Evolutionary conservation across 1,284 basidiomycete species (phyloP).

Genomic region (Ganoderma sinense): DNA sequence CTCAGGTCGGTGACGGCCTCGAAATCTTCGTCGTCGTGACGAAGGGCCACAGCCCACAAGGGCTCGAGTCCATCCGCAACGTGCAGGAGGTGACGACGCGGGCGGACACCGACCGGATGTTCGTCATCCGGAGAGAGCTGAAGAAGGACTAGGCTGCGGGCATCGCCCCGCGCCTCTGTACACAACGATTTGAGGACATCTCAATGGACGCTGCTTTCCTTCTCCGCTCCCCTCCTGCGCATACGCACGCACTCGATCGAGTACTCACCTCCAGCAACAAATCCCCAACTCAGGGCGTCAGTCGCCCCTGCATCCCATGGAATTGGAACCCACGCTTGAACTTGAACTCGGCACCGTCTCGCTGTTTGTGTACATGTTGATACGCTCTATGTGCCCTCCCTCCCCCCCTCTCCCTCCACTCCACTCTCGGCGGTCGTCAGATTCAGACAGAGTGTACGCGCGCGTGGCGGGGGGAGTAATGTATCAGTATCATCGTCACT

Average conservation of each 20-base stretch:
- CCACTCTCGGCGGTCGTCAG: slow-evolving; percentile 9
- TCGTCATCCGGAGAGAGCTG: slow-evolving; percentile 74
- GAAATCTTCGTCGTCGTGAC: slow-evolving; percentile 90
- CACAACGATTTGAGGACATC: slow-evolving; percentile 2
- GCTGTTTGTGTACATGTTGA: slow-evolving; percentile 6
- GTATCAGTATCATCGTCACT: slow-evolving; percentile 28
- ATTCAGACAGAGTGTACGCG: slow-evolving; percentile 15
- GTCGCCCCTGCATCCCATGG: background rate
- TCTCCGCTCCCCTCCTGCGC: background rate
- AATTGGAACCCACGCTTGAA: background rate
- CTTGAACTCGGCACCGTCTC: background rate
- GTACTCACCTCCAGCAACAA: background rate
- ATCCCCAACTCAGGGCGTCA: background rate
- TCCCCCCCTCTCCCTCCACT: slow-evolving; percentile 8
- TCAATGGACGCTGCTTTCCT: slow-evolving; percentile 11
- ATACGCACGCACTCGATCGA: background rate
- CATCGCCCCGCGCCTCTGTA: slow-evolving; percentile 1
- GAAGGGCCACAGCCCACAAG: slow-evolving; percentile 68
- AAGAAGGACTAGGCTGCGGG: slow-evolving; percentile 65
- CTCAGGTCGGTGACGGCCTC: slow-evolving; percentile 89
- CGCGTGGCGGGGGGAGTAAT: slow-evolving; percentile 24
- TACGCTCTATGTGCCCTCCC: slow-evolving; percentile 21
- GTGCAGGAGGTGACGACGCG: slow-evolving; percentile 67
- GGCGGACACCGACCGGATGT: slow-evolving; percentile 74
- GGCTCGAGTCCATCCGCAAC: slow-evolving; percentile 64